Base-by-base conservation (phyloP, 805 yeast species). In the Saturnispora dispora region DNA sequence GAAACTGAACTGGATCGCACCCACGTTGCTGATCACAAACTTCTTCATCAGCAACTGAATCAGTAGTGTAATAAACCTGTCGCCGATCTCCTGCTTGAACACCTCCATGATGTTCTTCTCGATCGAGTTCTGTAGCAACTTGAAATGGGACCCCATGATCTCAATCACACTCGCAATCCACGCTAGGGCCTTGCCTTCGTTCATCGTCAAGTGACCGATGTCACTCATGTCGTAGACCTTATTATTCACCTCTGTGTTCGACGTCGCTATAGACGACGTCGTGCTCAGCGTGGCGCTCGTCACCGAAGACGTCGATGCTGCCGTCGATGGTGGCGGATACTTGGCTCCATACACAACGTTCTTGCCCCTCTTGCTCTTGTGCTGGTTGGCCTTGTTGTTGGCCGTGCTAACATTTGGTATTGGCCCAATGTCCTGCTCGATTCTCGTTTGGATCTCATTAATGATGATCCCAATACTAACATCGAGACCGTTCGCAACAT, bases 71-170 rank as follows among this genome's bases (percentile, higher is more conserved):
- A 88, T 88, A 54, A 93, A 83, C 42, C 98, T 66, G 64, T 88
- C 87, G 0, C 96, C 96, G 33, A 91, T 82, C 61, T 93, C 99
- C 62, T 90, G 96, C 59, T 90, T 93, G 62, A 89, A 93, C 0
- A 91, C 95, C 58, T 90, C 98, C 25, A 90, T 77, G 11, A 95
- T 83, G 1, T 88, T 78, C 62, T 84, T 87, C 51, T 91, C 98
- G 0, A 96, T 87, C 5, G 93, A 78, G 2, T 89, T 95, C 17
- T 77, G 79, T 43, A 91, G 69, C 52, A 90, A 68, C 52, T 77
- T 79, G 54, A 90, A 80, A 62, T 91, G 95, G 15, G 81, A 78
- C 11, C 77, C 77, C 51, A 93, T 65, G 23, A 90, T 71, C 20
- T 73, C 70, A 3, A 88, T 79, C 3, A 79, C 82, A 52, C 78